Base-by-base conservation (phyloP, 2,329 filamentous ascomycete species). In the Fonsecaea monophora region DNA sequence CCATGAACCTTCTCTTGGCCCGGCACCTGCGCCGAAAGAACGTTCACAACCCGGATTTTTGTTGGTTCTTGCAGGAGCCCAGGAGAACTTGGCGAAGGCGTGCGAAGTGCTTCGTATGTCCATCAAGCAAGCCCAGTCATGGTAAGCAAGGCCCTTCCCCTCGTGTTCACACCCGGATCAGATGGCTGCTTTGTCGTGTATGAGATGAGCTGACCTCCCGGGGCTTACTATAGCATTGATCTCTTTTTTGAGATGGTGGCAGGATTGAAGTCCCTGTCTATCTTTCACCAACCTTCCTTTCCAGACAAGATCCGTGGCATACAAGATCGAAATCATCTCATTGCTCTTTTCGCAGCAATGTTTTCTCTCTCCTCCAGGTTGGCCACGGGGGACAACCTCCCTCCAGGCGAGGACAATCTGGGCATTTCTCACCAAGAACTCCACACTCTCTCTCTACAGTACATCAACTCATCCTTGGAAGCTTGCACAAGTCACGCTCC, bases 211-310 rank as follows among this genome's bases (percentile, higher is more conserved):
- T 50, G 18, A 37, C 45, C 25, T 53, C 18, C 37, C 38, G 10
- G 50, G 53, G 48, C 18, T 58, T 13, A 53, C 25, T 77, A 76
- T 56, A 70, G 73, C 48, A 77, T 58, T 37, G 62, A 64, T 45
- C 54, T 58, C 25, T 64, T 42, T 54, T 64, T 64, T 48, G 62
- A 77, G 63, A 76, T 77, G 74, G 71, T 73, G 4, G 69, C 62
- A 30, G 62, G 60, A 21, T 21, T 62, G 18, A 55, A 55, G 32
- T 62, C 75, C 15, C 73, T 77, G 21, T 73, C 73, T 54, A 61
- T 78, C 1, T 78, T 78, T 57, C 75, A 77, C 48, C 68, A 75
- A 60, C 73, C 75, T 9, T 71, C 72, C 4, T 77, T 78, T 62
- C 21, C 64, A 37, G 72, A 75, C 0, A 76, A 72, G 37, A 57